Evolutionary conservation across 768 basidiomycete species (phyloP).

Genomic region (Tylopilus balloui): DNA sequence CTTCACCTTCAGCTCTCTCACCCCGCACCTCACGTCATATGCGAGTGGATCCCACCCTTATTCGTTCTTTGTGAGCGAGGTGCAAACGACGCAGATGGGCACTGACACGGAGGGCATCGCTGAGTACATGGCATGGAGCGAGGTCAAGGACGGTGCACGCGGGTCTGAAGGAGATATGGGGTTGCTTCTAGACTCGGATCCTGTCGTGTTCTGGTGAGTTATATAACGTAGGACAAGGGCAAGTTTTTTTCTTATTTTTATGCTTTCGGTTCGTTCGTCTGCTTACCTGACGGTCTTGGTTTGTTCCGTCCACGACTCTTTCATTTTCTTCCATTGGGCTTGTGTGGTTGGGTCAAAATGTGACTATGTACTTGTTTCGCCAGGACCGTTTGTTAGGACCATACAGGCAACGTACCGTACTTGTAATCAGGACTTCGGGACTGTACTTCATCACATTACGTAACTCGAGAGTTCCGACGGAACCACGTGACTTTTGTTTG

Average conservation of each 20-base stretch:
- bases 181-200: slow-evolving; percentile 1
- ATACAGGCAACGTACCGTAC: neutral
- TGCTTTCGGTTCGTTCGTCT: neutral
- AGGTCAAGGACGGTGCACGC: neutral
- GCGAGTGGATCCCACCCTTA: neutral
- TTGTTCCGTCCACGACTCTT: too few species aligned
- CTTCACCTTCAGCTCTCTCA: neutral
- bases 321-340: neutral
- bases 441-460: too few species aligned
- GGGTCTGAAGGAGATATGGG: neutral
- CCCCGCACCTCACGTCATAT: neutral
- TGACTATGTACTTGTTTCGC: neutral
- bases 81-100: neutral
- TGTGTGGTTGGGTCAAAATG: neutral
- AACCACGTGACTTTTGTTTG: too few species aligned
- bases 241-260: neutral
- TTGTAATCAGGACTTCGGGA: neutral
- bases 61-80: neutral
- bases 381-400: neutral
- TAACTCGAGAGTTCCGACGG: too few species aligned
- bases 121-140: neutral
- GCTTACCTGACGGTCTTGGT: neutral
- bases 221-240: neutral
- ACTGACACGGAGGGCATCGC: neutral
- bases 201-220: neutral